Evolutionary conservation across 2,329 filamentous ascomycete species (phyloP).

Genomic region (Teratosphaeria pseudoeucalypti): DNA sequence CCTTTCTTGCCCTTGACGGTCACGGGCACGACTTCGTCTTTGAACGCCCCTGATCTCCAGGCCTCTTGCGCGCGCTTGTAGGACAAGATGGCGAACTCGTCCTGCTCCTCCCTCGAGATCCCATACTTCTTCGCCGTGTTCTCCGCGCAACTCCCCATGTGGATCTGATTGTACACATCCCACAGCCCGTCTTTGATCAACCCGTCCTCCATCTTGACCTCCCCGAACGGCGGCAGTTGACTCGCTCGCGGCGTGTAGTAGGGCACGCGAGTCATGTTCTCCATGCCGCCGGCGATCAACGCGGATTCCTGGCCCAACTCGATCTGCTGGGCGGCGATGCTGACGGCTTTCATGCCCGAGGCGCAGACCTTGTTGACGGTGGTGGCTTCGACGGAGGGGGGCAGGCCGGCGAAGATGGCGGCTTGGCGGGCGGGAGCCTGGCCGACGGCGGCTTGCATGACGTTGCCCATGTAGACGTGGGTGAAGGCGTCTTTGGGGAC

Average conservation of each 20-base stretch:
- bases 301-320: conserved; percentile 82
- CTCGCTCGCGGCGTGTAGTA: conserved; percentile 82
- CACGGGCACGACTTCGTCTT: conserved; percentile 82
- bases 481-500: conserved; percentile 72
- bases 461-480: conserved; percentile 96
- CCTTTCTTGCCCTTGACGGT: conserved; percentile 78
- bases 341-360: conserved; percentile 86
- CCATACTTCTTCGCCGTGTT: conserved; percentile 80
- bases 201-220: conserved; percentile 80
- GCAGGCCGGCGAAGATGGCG: conserved; percentile 73
- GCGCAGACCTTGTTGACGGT: conserved; percentile 99
- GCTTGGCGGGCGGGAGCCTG: conserved; percentile 91
- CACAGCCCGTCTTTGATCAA: conserved; percentile 89
- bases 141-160: conserved; percentile 97
- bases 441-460: conserved; percentile 71
- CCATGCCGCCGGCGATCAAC: conserved; percentile 90
- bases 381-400: conserved; percentile 70
- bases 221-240: conserved; percentile 73
- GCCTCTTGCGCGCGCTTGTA: conserved; percentile 85
- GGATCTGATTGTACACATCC: conserved; percentile 92
- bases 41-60: conserved; percentile 73
- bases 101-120: conserved; percentile 76
- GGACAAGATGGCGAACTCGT: conserved; percentile 78
- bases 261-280: conserved; percentile 91
- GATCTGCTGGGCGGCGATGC: conserved; percentile 84